Evolutionary conservation across 2,329 filamentous ascomycete genomes (phyloP), one percentile per base, ranked within the genome.

Genomic region (Pestalotiopsis sp.): DNA sequence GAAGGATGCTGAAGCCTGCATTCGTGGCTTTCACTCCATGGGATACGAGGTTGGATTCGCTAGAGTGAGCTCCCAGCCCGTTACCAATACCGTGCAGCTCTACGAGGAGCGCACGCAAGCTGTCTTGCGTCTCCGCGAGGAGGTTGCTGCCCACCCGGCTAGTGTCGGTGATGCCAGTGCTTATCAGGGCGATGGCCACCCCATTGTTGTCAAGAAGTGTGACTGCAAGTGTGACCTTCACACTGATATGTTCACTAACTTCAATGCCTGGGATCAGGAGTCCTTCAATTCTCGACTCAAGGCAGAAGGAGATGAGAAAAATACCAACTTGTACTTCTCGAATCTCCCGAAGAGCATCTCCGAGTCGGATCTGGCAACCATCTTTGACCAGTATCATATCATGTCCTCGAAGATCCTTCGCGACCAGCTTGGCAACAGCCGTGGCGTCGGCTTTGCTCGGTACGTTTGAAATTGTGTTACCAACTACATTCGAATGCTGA

Each of bases 21-120:
- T 99, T 77, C 93, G 94, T 66, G 96, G 94, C 59, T 98, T 99
- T 79, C 95, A 96, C 79, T 92, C 93, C 76, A 90, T 97, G 73
- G 95, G 95, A 66, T 99, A 98, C 78, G 96, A 99, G 84, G 95
- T 97, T 75, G 97, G 95, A 78, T 98, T 98, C 83, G 96, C 97
- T 74, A 90, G 95, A 77, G 94, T 97, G 83, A 78, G 88, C 82
- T 36, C 52, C 61, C 62, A 68, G 25, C 45, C 45, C 20, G 45
- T 52, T 1, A 52, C 14, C 11, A 20, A 12, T 11, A n/a, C 17
- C 45, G 45, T n/a, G 14, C 11, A 4, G 14, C 45, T 17, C 45
- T 52, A n/a, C 9, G 14, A 52, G 45, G 45, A 17, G n/a, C 7
- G 31, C 31, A 5, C 7, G 1, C 31, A 36, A 36, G 31, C 31